These are phyloP conservation scores for Jaenimonas drosophilae DNA, from an alignment of 208 protist species.

Conservation along the genomic window DNA sequence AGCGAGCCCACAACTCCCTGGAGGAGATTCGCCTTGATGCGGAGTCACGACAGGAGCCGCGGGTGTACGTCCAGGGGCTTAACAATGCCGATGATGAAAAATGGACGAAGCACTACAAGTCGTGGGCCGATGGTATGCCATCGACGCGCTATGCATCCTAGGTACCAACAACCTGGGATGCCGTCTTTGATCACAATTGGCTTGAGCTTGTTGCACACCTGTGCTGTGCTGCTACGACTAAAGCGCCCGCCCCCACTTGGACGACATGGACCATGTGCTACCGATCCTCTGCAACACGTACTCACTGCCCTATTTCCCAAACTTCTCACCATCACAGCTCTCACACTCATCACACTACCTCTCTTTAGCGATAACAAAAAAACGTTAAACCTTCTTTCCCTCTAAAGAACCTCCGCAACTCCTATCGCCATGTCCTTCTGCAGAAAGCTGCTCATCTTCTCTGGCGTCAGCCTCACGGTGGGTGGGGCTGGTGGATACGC, in stretches of 20 bases:
- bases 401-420: too few species aligned
- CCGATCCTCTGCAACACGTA: too few species aligned
- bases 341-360: too few species aligned
- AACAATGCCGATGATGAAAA: constrained; percentile 26
- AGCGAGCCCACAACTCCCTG: constrained; percentile 52
- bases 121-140: constrained; percentile 42
- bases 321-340: too few species aligned
- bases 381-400: too few species aligned
- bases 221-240: too few species aligned
- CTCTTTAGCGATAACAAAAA: too few species aligned
- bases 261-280: too few species aligned
- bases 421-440: constrained; percentile 27
- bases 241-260: too few species aligned
- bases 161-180: not conserved
- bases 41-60: constrained; percentile 63
- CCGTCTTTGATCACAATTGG: too few species aligned
- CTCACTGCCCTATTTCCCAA: too few species aligned
- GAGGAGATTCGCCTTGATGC: constrained; percentile 67
- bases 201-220: too few species aligned
- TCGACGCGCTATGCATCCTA: constrained; percentile 27
- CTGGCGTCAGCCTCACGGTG: constrained; percentile 14
- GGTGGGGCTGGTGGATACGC: constrained; percentile 45
- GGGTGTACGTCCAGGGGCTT: constrained; percentile 25
- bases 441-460: constrained; percentile 27
- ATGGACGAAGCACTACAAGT: constrained; percentile 34